phyloP scores from a whole-genome alignment of 2,329 filamentous ascomycete genomes.

The Cercospora zeae-maydis region DNA sequence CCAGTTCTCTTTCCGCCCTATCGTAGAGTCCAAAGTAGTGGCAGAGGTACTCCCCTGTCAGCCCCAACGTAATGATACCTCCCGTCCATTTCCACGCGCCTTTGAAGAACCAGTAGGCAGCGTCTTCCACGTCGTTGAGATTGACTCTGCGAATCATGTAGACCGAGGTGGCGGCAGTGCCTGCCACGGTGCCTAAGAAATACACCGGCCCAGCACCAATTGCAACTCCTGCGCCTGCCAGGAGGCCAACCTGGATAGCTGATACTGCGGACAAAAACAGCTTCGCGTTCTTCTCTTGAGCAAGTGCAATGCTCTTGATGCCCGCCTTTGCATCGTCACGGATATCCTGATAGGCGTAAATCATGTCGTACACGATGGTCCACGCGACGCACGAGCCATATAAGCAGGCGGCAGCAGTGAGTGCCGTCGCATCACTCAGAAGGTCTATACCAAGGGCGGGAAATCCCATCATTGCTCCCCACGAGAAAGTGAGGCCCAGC shows the following conservation, averaged over 20 bases:
- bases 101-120: conserved; percentile 64
- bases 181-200: conserved; percentile 57
- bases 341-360: conserved; percentile 90
- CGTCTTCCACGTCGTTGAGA: conserved; percentile 55
- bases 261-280: conserved; percentile 68
- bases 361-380: conserved; percentile 89
- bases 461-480: conserved; percentile 85
- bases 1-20: not conserved
- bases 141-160: conserved; percentile 59
- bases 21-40: conserved; percentile 19
- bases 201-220: conserved; percentile 58
- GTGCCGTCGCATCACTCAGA: conserved; percentile 59
- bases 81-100: conserved; percentile 58
- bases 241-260: conserved; percentile 62
- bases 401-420: conserved; percentile 64
- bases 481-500: conserved; percentile 79
- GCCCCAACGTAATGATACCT: conserved; percentile 54
- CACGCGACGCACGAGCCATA: conserved; percentile 79
- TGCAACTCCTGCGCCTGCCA: conserved; percentile 66
- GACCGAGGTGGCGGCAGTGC: conserved; percentile 52
- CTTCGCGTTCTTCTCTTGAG: conserved; percentile 75
- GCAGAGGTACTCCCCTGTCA: conserved; percentile 52
- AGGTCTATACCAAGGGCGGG: conserved; percentile 76
- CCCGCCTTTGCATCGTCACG: conserved; percentile 80
- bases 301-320: conserved; percentile 82